These are phyloP conservation scores for Epichloe typhina DNA, from an alignment of 2,329 filamentous ascomycete species.

Conservation along the genomic window DNA sequence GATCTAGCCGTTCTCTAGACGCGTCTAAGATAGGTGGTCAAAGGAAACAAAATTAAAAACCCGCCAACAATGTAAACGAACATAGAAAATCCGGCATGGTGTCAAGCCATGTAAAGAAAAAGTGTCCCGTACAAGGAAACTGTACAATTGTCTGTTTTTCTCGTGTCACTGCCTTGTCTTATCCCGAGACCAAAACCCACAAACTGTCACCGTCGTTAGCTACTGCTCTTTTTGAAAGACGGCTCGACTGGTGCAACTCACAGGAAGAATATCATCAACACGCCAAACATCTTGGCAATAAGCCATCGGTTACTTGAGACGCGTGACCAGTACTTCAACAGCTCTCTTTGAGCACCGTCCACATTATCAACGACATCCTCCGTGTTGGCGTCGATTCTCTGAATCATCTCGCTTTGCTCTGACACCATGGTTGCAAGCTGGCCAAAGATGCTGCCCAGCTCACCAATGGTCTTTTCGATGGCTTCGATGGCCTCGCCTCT, in stretches of 20 bases:
- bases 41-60: background rate
- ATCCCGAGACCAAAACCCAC: constrained; percentile 27
- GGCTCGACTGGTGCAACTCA: constrained; percentile 20
- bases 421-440: constrained; percentile 94
- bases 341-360: constrained; percentile 84
- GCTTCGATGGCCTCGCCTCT: constrained; percentile 92
- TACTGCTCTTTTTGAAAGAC: background rate
- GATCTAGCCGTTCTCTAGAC: constrained; percentile 6
- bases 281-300: constrained; percentile 65
- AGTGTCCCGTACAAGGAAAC: background rate
- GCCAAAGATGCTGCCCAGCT: constrained; percentile 81
- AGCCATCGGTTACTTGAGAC: constrained; percentile 94
- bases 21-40: constrained; percentile 1
- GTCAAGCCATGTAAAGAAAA: background rate
- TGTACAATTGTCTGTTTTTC: background rate
- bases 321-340: constrained; percentile 93
- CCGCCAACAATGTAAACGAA: background rate
- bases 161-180: constrained; percentile 3
- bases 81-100: background rate
- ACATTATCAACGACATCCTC: constrained; percentile 98
- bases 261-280: constrained; percentile 89
- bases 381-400: constrained; percentile 92
- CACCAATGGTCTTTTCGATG: constrained; percentile 88
- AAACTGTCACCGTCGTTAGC: constrained; percentile 15
- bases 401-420: constrained; percentile 95